phyloP scores from a whole-genome alignment of 1,284 basidiomycete genomes.

The Omphalotus olearius region DNA sequence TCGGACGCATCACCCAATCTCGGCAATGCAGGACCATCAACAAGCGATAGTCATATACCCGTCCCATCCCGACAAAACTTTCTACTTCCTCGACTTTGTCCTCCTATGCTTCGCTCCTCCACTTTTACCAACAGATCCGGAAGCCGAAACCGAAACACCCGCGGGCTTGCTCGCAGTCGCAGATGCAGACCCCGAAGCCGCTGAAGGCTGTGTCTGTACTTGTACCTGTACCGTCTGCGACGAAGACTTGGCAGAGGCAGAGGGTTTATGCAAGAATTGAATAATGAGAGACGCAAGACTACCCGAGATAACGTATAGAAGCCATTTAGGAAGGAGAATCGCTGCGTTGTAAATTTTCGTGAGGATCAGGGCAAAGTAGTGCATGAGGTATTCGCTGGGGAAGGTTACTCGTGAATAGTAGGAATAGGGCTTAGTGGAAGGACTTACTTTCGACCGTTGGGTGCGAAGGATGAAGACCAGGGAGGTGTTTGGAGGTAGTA shows the following conservation, averaged over 20 bases:
- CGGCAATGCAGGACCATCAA: too few relatives aligned
- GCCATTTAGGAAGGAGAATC: slow-evolving; percentile 52
- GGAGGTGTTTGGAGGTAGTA: slow-evolving; percentile 52
- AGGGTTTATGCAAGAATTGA: slow-evolving; percentile 43
- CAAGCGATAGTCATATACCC: too few relatives aligned
- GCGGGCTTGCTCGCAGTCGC: background rate
- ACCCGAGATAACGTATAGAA: slow-evolving; percentile 55
- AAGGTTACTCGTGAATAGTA: background rate
- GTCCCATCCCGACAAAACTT: too few relatives aligned
- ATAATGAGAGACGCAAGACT: slow-evolving; percentile 54
- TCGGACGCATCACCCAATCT: too few relatives aligned
- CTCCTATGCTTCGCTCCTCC: slow-evolving; percentile 8
- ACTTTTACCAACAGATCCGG: background rate
- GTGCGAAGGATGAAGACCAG: slow-evolving; percentile 61
- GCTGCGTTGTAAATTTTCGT: slow-evolving; percentile 47
- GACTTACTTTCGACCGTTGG: slow-evolving; percentile 68
- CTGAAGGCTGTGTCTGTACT: background rate
- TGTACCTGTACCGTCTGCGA: background rate
- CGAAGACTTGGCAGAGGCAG: background rate
- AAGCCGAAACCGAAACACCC: background rate
- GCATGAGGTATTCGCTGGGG: slow-evolving; percentile 62
- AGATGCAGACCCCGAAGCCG: background rate
- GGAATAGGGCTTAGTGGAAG: background rate
- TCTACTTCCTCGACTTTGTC: slow-evolving; percentile 11
- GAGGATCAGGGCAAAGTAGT: slow-evolving; percentile 49